Conservation (phyloP, 2,329 filamentous ascomycete species). For the Cercospora sp. region DNA sequence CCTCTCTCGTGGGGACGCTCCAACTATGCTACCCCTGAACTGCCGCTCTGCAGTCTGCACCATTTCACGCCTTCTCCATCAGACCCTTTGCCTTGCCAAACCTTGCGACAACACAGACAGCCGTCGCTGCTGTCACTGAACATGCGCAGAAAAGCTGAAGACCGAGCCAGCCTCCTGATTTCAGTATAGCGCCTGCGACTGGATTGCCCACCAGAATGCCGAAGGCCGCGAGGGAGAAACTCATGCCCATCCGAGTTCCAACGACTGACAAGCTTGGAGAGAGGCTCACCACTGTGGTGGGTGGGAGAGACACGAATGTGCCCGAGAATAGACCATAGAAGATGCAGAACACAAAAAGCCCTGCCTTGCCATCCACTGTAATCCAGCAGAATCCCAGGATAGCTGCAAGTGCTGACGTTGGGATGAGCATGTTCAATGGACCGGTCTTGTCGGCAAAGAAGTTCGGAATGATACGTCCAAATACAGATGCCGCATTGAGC, state of each 20-base stretch:
- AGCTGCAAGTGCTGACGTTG: conserved; percentile 38
- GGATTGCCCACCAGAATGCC: conserved; percentile 33
- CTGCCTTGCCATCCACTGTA: conserved; percentile 31
- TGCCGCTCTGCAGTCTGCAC: neutral
- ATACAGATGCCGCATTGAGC: conserved; percentile 57
- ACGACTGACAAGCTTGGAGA: conserved; percentile 22
- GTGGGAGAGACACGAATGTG: conserved; percentile 45
- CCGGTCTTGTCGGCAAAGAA: conserved; percentile 47
- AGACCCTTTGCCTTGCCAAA: conserved; percentile 3
- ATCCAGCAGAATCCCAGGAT: conserved; percentile 41
- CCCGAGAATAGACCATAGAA: conserved; percentile 51
- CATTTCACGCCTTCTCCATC: conserved; percentile 1
- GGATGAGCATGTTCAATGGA: conserved; percentile 47
- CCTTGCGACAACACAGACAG: conserved; percentile 3
- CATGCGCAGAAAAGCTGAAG: conserved; percentile 5
- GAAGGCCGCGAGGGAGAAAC: conserved; percentile 29
- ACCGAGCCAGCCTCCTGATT: neutral
- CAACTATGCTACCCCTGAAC: neutral
- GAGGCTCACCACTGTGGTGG: conserved; percentile 37
- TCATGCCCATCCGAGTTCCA: conserved; percentile 33
- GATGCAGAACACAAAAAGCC: conserved; percentile 43
- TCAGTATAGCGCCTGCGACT: conserved; percentile 26
- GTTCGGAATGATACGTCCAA: conserved; percentile 46
- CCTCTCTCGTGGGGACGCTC: too few species aligned
- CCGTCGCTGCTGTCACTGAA: neutral